Base-by-base conservation (phyloP, 768 basidiomycete species). In the Collybiopsis luxurians region DNA sequence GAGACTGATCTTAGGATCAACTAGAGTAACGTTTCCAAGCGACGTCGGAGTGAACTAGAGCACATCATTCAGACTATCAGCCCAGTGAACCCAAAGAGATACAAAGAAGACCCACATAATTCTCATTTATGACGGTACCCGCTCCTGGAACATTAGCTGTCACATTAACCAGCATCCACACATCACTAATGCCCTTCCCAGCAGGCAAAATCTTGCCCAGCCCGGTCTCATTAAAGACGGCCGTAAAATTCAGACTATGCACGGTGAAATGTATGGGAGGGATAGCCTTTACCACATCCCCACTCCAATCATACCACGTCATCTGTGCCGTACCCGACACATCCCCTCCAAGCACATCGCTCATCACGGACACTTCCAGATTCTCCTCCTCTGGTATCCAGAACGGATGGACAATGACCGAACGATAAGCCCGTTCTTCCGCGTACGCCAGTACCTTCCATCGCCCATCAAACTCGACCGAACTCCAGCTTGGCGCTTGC, bases 401-500 rank as follows among this genome's bases (percentile, higher is more conserved):
- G 70, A 84, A 84, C 19, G 83, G 80, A 56, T 79, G 80, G 59
- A 83, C 74, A 50, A 73, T 67, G 27, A 84, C 67, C 10, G 83
- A 79, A 0, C 75, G 68, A 62, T 77, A 83, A 4, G 71, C 70
- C 19, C 66, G 67, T 13, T 78, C 67, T 59, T 80, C 64, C 21
- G 75, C 80, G 60, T 83, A 83, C 57, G 84, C 76, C 55, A 82
- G 68, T 2, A 80, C 82, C 66, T 84, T 84, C 83, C 82, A 84
- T 21, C 83, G 67, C 7, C 83, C 82, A 4, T 79, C 81, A 61
- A 81, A 80, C 61, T 84, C 82, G 62, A 83, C 75, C 49, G 73
- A 71, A 2, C 80, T 74, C 82, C 82, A 84, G 62, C 77, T 80
- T 46, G 77, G 74, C 31, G 77, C 83, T 59, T 84, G 81, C 82